Conservation (phyloP, 331 rosid species). For the Prunus yedoensis region DNA sequence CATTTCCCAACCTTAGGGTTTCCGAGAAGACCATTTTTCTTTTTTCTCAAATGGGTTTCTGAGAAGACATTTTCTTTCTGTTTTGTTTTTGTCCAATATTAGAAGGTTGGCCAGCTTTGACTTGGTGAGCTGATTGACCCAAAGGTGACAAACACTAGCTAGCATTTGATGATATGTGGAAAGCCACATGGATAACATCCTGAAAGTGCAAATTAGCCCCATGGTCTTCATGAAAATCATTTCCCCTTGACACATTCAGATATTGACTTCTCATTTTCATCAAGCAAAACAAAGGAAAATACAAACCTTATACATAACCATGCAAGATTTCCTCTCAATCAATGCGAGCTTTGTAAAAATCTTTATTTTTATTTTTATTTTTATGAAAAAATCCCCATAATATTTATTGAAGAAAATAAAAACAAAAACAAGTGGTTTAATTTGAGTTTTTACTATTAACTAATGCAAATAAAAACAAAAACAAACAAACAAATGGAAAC, state of each 20-base stretch:
- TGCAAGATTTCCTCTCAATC: neutral
- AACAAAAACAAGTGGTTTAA: no score
- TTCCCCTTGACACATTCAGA: slow-evolving; percentile 21
- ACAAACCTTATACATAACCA: neutral
- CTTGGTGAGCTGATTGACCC: slow-evolving; percentile 34
- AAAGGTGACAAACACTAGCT: slow-evolving; percentile 10
- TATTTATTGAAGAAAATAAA: no score
- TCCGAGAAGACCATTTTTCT: slow-evolving; percentile 25
- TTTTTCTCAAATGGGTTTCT: slow-evolving; percentile 18
- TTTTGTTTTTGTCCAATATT: slow-evolving; percentile 13
- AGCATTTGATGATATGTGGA: slow-evolving; percentile 29
- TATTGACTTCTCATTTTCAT: neutral
- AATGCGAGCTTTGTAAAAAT: no score
- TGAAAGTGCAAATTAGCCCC: slow-evolving; percentile 22
- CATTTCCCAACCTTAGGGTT: slow-evolving; percentile 27
- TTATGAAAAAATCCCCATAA: no score
- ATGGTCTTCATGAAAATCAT: slow-evolving; percentile 36
- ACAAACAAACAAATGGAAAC: neutral
- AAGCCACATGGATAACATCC: slow-evolving; percentile 31
- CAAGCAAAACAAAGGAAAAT: neutral
- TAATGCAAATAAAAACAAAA: neutral
- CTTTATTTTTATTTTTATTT: no score
- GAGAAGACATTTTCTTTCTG: slow-evolving; percentile 26
- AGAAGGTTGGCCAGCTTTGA: slow-evolving; percentile 45
- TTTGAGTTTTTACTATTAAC: neutral